Conservation (phyloP, 2,329 filamentous ascomycete species). For the Alternaria novae-zelandiae region DNA sequence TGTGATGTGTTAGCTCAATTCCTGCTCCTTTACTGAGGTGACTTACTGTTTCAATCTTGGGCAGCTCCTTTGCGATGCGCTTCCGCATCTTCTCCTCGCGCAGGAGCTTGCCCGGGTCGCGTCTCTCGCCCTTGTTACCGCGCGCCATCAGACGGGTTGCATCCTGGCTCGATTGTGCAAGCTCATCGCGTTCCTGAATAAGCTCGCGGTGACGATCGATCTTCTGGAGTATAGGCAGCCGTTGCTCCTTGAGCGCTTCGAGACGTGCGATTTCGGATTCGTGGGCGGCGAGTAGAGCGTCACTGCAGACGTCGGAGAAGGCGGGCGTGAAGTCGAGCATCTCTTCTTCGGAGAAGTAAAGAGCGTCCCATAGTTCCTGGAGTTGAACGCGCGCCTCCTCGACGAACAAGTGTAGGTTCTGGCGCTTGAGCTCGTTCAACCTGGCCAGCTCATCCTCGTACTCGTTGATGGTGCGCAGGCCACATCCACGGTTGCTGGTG, state of each 20-base stretch:
- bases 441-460: constrained; percentile 89
- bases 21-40: neutral
- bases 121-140: constrained; percentile 89
- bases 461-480: constrained; percentile 90
- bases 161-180: constrained; percentile 91
- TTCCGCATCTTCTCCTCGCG: constrained; percentile 99
- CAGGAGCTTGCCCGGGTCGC: constrained; percentile 91
- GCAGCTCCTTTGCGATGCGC: constrained; percentile 92
- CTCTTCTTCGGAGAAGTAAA: constrained; percentile 97
- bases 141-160: constrained; percentile 91
- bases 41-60: constrained; percentile 76
- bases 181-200: constrained; percentile 83
- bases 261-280: constrained; percentile 87
- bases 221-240: constrained; percentile 79
- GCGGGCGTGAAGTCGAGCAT: constrained; percentile 98
- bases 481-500: constrained; percentile 86
- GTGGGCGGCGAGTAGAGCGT: constrained; percentile 91
- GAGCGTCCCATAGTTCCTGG: constrained; percentile 91
- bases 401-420: constrained; percentile 94
- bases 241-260: constrained; percentile 83
- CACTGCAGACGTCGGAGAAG: constrained; percentile 96
- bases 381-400: constrained; percentile 90
- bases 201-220: constrained; percentile 84
- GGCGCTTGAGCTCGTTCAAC: constrained; percentile 89
- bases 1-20: constrained; percentile 4